These are phyloP conservation scores for Phaffia australis DNA, from an alignment of 768 basidiomycete species.

Conservation along the genomic window DNA sequence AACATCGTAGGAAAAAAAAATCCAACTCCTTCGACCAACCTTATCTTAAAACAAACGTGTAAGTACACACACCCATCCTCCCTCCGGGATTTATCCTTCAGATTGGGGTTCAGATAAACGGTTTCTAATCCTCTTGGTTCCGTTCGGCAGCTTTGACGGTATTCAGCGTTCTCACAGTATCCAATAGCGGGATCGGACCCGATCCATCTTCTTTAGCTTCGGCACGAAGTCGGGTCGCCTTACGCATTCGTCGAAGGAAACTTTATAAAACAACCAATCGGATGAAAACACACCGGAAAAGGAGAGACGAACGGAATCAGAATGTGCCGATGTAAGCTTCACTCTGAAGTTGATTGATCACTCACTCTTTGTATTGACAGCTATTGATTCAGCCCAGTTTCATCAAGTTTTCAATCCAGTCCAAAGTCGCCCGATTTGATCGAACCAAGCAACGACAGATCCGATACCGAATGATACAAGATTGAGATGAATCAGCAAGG, in stretches of 20 bases:
- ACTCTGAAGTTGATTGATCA: too few species aligned
- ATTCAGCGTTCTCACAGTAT: background rate
- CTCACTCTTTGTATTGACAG: conserved; percentile 12
- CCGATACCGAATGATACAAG: background rate
- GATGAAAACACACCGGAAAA: too few species aligned
- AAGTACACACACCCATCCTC: too few species aligned
- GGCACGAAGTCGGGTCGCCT: conserved; percentile 9
- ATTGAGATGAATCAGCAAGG: background rate
- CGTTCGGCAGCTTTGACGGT: too few species aligned
- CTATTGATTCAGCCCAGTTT: background rate
- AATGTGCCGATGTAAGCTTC: too few species aligned
- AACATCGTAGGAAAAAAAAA: too few species aligned
- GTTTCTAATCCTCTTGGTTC: too few species aligned
- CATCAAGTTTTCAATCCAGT: background rate
- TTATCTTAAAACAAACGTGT: too few species aligned
- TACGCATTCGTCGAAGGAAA: conserved; percentile 12
- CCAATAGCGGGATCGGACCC: conserved; percentile 3
- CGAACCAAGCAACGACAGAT: background rate
- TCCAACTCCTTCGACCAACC: too few species aligned
- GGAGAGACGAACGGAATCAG: too few species aligned
- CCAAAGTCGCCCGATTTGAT: background rate
- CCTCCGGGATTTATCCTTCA: too few species aligned
- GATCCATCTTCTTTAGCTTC: conserved; percentile 2
- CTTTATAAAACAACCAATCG: background rate
- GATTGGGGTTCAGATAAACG: too few species aligned